These are phyloP conservation scores for Radiomyces spectabilis DNA, from an alignment of 192 early-diverging fungal species.

Conservation along the genomic window DNA sequence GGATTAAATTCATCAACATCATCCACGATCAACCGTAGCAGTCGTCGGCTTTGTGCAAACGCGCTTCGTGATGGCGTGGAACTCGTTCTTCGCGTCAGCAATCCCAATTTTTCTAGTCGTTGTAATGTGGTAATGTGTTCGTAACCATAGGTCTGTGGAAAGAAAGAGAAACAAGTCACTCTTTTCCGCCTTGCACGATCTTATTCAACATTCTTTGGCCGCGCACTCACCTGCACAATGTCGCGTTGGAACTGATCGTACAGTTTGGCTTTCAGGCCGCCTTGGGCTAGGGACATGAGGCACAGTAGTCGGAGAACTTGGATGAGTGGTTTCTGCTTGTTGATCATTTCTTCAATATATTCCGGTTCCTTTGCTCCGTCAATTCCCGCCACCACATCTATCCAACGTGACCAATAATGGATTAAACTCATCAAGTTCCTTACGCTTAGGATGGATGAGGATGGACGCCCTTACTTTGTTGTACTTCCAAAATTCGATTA, in stretches of 20 bases:
- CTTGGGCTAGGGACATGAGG: slow-evolving; percentile 76
- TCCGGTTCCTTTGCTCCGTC: slow-evolving; percentile 60
- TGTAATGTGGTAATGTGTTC: slow-evolving; percentile 84
- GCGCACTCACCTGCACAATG: slow-evolving; percentile 56
- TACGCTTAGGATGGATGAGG: too few relatives aligned
- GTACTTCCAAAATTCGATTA: slow-evolving; percentile 74
- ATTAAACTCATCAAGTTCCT: slow-evolving; percentile 4
- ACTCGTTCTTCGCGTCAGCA: slow-evolving; percentile 48
- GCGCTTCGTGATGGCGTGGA: slow-evolving; percentile 29
- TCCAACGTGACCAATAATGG: slow-evolving; percentile 18
- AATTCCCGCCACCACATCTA: slow-evolving; percentile 68
- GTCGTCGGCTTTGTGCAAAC: slow-evolving; percentile 56
- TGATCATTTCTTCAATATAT: slow-evolving; percentile 82
- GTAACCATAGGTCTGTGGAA: slow-evolving; percentile 80
- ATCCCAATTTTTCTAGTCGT: slow-evolving; percentile 59
- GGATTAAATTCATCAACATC: slow-evolving; percentile 82
- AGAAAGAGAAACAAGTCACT: background rate
- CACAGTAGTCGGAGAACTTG: slow-evolving; percentile 77
- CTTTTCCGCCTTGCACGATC: background rate
- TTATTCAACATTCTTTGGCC: background rate
- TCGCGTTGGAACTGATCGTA: slow-evolving; percentile 81
- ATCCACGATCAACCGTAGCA: slow-evolving; percentile 75
- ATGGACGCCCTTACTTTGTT: slow-evolving; percentile 89
- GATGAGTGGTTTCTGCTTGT: slow-evolving; percentile 61
- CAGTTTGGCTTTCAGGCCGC: slow-evolving; percentile 75